These are phyloP conservation scores for Saccharomyces kudriavzevii DNA, from an alignment of 805 yeast species.

Conservation along the genomic window DNA sequence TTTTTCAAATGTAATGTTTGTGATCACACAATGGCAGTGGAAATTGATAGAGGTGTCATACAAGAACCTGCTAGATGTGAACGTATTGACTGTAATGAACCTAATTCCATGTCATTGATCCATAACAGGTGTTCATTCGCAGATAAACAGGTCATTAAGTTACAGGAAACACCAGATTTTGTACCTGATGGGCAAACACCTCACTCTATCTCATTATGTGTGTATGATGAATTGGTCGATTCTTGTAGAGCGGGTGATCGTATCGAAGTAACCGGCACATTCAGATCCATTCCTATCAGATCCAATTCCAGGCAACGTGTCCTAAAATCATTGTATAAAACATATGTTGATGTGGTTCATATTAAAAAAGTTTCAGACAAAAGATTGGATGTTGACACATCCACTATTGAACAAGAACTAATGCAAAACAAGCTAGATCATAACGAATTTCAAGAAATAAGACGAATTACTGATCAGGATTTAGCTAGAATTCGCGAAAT, in stretches of 20 bases:
- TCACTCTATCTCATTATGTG: slow-evolving; percentile 87
- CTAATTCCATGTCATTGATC: slow-evolving; percentile 79
- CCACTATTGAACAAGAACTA: slow-evolving; percentile 43
- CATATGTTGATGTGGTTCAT: slow-evolving; percentile 91
- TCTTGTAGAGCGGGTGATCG: slow-evolving; percentile 94
- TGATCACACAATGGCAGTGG: slow-evolving; percentile 84
- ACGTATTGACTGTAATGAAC: slow-evolving; percentile 72
- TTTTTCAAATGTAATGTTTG: slow-evolving; percentile 93
- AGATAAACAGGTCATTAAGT: slow-evolving; percentile 86
- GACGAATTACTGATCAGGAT: slow-evolving; percentile 63
- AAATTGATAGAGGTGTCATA: slow-evolving; percentile 88
- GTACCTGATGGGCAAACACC: slow-evolving; percentile 99
- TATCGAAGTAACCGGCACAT: slow-evolving; percentile 90
- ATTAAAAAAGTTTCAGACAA: slow-evolving; percentile 77
- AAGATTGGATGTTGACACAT: slow-evolving; percentile 70
- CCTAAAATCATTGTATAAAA: slow-evolving; percentile 76
- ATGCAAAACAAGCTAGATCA: slow-evolving; percentile 44
- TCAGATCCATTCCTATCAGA: slow-evolving; percentile 85
- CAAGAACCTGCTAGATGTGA: slow-evolving; percentile 92
- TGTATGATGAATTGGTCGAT: slow-evolving; percentile 92
- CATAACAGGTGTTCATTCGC: slow-evolving; percentile 92
- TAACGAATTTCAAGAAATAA: slow-evolving; percentile 64
- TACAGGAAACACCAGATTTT: slow-evolving; percentile 92
- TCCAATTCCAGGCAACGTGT: slow-evolving; percentile 80
- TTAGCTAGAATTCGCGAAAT: slow-evolving; percentile 52